These are phyloP conservation scores for Talaromyces sp. DNA, from an alignment of 2,329 filamentous ascomycete genomes.

Conservation along the genomic window DNA sequence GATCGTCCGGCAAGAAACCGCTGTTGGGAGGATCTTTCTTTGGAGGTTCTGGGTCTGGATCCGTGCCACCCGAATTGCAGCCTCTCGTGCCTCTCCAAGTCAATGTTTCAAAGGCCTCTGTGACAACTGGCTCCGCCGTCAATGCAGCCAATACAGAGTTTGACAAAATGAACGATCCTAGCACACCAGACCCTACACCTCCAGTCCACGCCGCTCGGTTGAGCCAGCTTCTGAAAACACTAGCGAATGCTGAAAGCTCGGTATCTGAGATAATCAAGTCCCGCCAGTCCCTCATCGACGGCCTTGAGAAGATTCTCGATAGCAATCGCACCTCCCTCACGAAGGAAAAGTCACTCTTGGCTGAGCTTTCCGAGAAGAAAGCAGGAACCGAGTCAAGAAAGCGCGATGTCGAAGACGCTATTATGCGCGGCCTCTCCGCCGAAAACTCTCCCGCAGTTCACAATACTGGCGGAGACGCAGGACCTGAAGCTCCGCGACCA, in stretches of 20 bases:
- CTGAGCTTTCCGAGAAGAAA: conserved; percentile 62
- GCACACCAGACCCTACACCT: conserved; percentile 64
- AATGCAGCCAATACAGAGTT: conserved; percentile 75
- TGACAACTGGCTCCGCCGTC: conserved; percentile 61
- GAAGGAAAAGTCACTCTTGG: conserved; percentile 62
- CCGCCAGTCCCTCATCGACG: conserved; percentile 68
- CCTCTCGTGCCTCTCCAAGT: conserved; percentile 70
- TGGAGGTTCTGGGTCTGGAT: conserved; percentile 43
- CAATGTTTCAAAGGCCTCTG: conserved; percentile 65
- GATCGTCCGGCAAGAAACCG: conserved; percentile 49
- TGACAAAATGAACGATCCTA: conserved; percentile 71
- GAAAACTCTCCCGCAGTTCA: conserved; percentile 47
- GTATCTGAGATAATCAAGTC: conserved; percentile 87
- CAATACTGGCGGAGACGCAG: conserved; percentile 24
- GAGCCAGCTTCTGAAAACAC: conserved; percentile 79
- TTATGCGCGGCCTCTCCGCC: conserved; percentile 74
- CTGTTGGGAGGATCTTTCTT: conserved; percentile 66
- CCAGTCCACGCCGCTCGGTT: conserved; percentile 89
- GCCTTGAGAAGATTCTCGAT: conserved; percentile 75
- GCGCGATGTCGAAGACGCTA: conserved; percentile 81
- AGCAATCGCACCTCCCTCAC: conserved; percentile 65
- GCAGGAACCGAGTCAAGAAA: conserved; percentile 73
- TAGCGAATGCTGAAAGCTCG: conserved; percentile 82
- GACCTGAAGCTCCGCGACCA: conserved; percentile 51
- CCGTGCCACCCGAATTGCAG: conserved; percentile 70